Base-by-base conservation (phyloP, 2,329 filamentous ascomycete species). In the Fusarium burgessii region DNA sequence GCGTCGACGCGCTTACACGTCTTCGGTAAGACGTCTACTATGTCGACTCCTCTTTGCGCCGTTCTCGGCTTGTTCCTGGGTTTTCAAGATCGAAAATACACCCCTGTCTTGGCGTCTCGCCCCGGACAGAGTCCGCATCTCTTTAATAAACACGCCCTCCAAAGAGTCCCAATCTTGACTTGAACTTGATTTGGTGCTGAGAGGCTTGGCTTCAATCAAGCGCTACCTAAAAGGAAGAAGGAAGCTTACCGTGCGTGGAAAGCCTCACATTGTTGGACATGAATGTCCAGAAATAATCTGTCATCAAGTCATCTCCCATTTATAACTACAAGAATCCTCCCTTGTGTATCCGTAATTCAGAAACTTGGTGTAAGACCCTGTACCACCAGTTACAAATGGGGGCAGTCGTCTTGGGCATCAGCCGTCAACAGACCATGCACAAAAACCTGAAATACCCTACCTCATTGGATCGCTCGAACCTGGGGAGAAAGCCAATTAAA, bases 41-140 rank as follows among this genome's bases (percentile, higher is more conserved):
- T 60, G 33, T 46, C 45, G 52, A 71, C 69, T 54, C 68, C 68
- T 64, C 59, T 57, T 29, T 63, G 47, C 51, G 64, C 68, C 68
- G 68, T 68, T 70, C 68, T 70, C 68, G 68, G 68, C 62, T 71
- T 64, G 69, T 71, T 72, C 69, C 68, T 71, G 68, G 63, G 63
- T 51, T 51, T 64, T 45, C 46, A 25, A 69, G 68, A 71, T 68
- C 68, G 52, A 56, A 56, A 29, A 8, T 45, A 41, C 46, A 40
- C 45, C 56, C 61, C 45, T 64, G 61, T 23, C 51, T 36, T 55
- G 50, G 62, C 45, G 36, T 63, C 33, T 40, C 23, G 49, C 52
- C 45, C 58, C 68, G 68, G 68, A 57, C 68, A 71, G 68, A 71
- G 58, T 71, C 68, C 68, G 68, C 62, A 68, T 49, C 46, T 40